Percentiles rank a stretch among this genome's conserved stretches.
Conservation (phyloP, 2,329 filamentous ascomycete genomes). For the Trichothecium sympodiale region DNA sequence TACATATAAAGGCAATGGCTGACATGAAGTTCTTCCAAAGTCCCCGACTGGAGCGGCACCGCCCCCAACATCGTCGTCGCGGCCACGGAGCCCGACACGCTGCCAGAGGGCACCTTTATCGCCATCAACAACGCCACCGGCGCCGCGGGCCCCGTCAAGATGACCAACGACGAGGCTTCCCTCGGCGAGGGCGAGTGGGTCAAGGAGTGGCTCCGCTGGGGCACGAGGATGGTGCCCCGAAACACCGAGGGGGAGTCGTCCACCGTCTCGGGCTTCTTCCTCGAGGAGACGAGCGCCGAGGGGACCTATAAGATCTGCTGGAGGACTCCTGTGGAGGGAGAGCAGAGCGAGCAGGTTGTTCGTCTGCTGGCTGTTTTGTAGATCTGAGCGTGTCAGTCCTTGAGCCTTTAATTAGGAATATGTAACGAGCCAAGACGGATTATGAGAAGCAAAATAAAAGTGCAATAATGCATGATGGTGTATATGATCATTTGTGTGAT, state of each 20-base stretch:
- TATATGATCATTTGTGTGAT: too few species aligned
- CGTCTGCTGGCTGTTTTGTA: too few species aligned
- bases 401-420: too few species aligned
- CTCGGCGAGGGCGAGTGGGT: slow-evolving; percentile 1
- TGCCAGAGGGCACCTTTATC: slow-evolving; percentile 4
- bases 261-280: slow-evolving; percentile 2
- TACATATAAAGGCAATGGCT: not conserved
- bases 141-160: slow-evolving; percentile 3
- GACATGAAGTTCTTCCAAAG: not conserved
- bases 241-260: not conserved
- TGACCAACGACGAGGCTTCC: slow-evolving; percentile 3
- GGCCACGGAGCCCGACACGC: slow-evolving; percentile 1
- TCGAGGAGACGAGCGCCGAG: slow-evolving; percentile 1
- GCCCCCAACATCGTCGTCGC: slow-evolving; percentile 2
- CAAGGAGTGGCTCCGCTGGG: slow-evolving; percentile 3
- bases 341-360: too few species aligned
- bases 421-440: too few species aligned
- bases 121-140: slow-evolving; percentile 6
- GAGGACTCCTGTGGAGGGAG: too few species aligned
- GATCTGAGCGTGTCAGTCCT: too few species aligned
- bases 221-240: slow-evolving; percentile 1
- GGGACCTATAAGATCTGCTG: too few species aligned
- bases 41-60: slow-evolving; percentile 4
- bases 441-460: too few species aligned
- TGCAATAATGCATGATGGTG: too few species aligned